Base-by-base conservation (phyloP, 129 eudicot genomes). In the Rutidosis leptorrhynchoides region DNA sequence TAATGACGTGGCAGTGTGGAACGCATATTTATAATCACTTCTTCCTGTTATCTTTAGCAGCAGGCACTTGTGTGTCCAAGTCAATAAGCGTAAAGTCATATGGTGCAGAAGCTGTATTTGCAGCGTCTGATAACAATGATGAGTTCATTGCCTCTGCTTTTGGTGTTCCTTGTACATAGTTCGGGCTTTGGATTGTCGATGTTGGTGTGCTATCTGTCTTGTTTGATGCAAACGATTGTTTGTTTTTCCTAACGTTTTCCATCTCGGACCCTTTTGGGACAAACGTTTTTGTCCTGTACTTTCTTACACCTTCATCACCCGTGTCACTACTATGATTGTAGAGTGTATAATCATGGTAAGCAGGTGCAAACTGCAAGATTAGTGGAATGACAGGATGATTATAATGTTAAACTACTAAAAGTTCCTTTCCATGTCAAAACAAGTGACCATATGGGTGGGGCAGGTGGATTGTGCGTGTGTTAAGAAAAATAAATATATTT, bases 211-310 rank as follows among this genome's bases (percentile, higher is more conserved):
- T 24, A 17, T 49, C 55, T 17, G 23, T 24, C 23, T 69, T 83
- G 79, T 32, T 83, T 81, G 83, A 24, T 19, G 85, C 87, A 22
- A 40, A 63, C 53, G 74, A 60, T 64, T 84, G 83, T 58, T 86
- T 88, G 81, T 89, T 86, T 73, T 75, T 86, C 45, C 96, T 74
- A 12, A 84, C 99, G 27, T 85, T 80, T 74, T 93, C 98, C 99
- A 93, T 93, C 72, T 93, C 99, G 5, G 89, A 83, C 16, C 99
- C 99, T 11, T 81, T 93, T 19, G 99, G 99, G 58, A 93, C 99
- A 79, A 93, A 93, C 5, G 99, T 93, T 3, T 96, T 84, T 17
- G 96, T 79, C 32, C 96, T 61, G 73, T 93, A 93, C 79, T 84
- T 93, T 49, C 74, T 82, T 37, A 93, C 76, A 59, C 85, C 90